These are phyloP conservation scores for Calonectria leucothoes DNA, from an alignment of 2,329 filamentous ascomycete species.

Conservation along the genomic window DNA sequence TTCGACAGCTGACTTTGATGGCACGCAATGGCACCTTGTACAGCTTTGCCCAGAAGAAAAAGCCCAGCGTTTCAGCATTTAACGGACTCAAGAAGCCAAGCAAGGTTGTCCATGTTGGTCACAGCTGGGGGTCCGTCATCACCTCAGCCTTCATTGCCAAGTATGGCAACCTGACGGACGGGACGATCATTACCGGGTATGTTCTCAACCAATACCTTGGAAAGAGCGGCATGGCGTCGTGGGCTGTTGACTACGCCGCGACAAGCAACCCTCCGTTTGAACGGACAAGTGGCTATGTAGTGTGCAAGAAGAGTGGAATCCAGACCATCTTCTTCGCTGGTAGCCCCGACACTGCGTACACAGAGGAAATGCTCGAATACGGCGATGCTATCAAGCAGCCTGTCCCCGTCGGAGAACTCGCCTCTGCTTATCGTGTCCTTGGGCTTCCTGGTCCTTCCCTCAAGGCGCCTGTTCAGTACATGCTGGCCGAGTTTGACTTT, in stretches of 20 bases:
- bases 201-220: constrained; percentile 41
- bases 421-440: constrained; percentile 25
- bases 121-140: constrained; percentile 67
- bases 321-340: constrained; percentile 49
- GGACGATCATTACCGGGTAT: constrained; percentile 65
- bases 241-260: neutral
- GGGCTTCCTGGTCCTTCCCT: neutral
- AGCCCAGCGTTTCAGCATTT: constrained; percentile 47
- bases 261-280: constrained; percentile 19
- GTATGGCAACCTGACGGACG: constrained; percentile 63
- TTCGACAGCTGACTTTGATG: constrained; percentile 49
- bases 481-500: constrained; percentile 48
- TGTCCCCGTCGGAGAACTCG: constrained; percentile 44
- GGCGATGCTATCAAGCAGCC: constrained; percentile 48
- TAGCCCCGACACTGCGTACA: constrained; percentile 28
- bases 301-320: constrained; percentile 38
- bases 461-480: constrained; percentile 26
- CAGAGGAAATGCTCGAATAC: constrained; percentile 38
- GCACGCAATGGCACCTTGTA: constrained; percentile 48
- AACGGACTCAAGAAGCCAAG: constrained; percentile 56
- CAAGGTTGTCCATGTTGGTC: constrained; percentile 49
- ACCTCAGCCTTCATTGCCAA: constrained; percentile 61
- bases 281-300: constrained; percentile 32
- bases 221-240: constrained; percentile 22
- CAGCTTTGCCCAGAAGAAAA: constrained; percentile 18